A percentile compares a stretch with the other conserved stretches of the same genome.
Evolutionary conservation across 2,329 filamentous ascomycete genomes (phyloP).

Genomic region (Rhexocercosporidium sp.): DNA sequence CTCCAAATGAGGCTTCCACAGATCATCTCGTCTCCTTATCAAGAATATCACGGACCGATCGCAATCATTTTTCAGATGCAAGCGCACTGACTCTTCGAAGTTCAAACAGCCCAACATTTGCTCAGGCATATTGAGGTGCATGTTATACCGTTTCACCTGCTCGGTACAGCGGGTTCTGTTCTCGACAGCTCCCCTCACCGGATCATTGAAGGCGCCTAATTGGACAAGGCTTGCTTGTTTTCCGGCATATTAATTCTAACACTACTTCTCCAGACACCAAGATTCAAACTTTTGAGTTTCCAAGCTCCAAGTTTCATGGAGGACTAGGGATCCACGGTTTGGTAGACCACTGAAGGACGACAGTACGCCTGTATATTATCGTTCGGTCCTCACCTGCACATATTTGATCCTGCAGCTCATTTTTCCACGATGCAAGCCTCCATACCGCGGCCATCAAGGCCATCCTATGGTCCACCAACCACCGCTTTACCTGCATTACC

Average conservation of each 20-base stretch:
- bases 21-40: slow-evolving; percentile 22
- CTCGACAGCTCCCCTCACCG: slow-evolving; percentile 12
- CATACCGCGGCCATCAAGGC: slow-evolving; percentile 59
- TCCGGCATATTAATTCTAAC: slow-evolving; percentile 16
- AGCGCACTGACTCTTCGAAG: slow-evolving; percentile 35
- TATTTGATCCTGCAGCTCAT: background rate
- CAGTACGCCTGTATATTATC: slow-evolving; percentile 25
- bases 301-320: slow-evolving; percentile 37
- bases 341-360: slow-evolving; percentile 28
- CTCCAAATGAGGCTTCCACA: slow-evolving; percentile 1
- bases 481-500: slow-evolving; percentile 77
- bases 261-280: slow-evolving; percentile 23
- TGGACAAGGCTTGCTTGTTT: slow-evolving; percentile 24
- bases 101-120: slow-evolving; percentile 31
- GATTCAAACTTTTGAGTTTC: slow-evolving; percentile 26
- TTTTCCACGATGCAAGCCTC: slow-evolving; percentile 29
- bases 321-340: slow-evolving; percentile 24
- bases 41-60: slow-evolving; percentile 20
- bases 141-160: slow-evolving; percentile 38
- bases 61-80: slow-evolving; percentile 20
- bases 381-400: slow-evolving; percentile 20
- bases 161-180: slow-evolving; percentile 26
- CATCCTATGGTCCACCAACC: slow-evolving; percentile 72
- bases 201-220: slow-evolving; percentile 25
- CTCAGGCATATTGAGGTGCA: slow-evolving; percentile 38